Evolutionary conservation across 176 grass and related monocot genomes (phyloP).

Genomic region (Elymus sibiricus): DNA sequence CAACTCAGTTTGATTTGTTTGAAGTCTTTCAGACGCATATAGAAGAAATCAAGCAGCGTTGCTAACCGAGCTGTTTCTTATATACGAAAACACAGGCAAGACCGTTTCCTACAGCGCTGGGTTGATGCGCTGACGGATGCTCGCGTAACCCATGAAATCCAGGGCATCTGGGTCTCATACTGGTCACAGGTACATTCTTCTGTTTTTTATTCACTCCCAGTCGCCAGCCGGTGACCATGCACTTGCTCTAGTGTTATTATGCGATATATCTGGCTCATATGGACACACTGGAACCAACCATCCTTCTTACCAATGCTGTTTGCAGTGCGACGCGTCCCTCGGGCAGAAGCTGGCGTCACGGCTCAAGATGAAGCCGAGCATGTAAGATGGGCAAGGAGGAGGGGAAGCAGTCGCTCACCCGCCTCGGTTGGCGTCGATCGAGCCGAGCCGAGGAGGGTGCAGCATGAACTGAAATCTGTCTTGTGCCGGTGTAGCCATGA

Average conservation of each 20-base stretch:
- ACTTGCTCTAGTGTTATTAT: neutral
- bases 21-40: neutral
- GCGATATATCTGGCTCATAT: neutral
- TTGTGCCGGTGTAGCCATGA: neutral
- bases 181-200: slow-evolving; percentile 62
- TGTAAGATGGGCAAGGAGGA: slow-evolving; percentile 38
- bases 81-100: slow-evolving; percentile 53
- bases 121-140: slow-evolving; percentile 61
- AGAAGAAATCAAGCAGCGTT: neutral
- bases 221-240: neutral
- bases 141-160: slow-evolving; percentile 66
- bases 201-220: neutral
- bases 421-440: neutral
- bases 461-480: neutral
- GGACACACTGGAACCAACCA: neutral
- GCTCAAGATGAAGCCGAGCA: slow-evolving; percentile 64
- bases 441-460: neutral
- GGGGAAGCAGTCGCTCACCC: neutral
- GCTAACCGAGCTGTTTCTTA: slow-evolving; percentile 5
- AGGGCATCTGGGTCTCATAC: slow-evolving; percentile 71
- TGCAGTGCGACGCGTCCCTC: slow-evolving; percentile 63
- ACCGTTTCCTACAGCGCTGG: slow-evolving; percentile 72
- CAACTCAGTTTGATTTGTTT: neutral
- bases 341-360: slow-evolving; percentile 67
- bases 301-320: neutral